Percentiles rank a stretch among this genome's conserved stretches.
These are phyloP conservation scores for Kregervanrija fluxuum DNA, from an alignment of 805 yeast species.

Conservation along the genomic window DNA sequence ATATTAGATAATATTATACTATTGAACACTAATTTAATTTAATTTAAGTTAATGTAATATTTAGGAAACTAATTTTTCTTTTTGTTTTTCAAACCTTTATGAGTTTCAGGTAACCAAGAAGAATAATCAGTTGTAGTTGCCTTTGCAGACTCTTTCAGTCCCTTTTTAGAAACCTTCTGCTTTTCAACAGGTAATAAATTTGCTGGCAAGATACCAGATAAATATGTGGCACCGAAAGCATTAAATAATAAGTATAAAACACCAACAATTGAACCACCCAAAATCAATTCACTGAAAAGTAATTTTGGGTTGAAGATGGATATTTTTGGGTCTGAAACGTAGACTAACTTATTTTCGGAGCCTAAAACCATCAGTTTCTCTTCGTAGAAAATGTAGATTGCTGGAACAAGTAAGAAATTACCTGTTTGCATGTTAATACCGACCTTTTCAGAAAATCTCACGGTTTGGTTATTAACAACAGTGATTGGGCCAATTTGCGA, in stretches of 20 bases:
- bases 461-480: conserved; percentile 42
- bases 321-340: conserved; percentile 56
- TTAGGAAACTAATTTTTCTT: background rate
- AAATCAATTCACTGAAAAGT: conserved; percentile 50
- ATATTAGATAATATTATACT: too few relatives aligned
- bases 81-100: conserved; percentile 23
- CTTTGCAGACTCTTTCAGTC: conserved; percentile 10
- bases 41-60: too few relatives aligned
- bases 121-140: conserved; percentile 29
- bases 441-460: conserved; percentile 49
- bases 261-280: conserved; percentile 42
- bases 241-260: conserved; percentile 41
- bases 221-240: conserved; percentile 39
- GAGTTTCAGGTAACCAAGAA: conserved; percentile 55
- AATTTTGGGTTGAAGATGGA: conserved; percentile 71
- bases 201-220: conserved; percentile 32
- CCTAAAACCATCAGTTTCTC: conserved; percentile 47
- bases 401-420: conserved; percentile 53
- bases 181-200: conserved; percentile 22
- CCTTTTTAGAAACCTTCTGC: conserved; percentile 14
- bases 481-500: conserved; percentile 55
- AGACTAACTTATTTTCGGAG: conserved; percentile 49
- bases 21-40: too few relatives aligned
- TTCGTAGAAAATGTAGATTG: conserved; percentile 43
- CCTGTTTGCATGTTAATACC: conserved; percentile 51